Base-by-base conservation (phyloP, 2,329 filamentous ascomycete species). In the Botryosphaeria dothidea region DNA sequence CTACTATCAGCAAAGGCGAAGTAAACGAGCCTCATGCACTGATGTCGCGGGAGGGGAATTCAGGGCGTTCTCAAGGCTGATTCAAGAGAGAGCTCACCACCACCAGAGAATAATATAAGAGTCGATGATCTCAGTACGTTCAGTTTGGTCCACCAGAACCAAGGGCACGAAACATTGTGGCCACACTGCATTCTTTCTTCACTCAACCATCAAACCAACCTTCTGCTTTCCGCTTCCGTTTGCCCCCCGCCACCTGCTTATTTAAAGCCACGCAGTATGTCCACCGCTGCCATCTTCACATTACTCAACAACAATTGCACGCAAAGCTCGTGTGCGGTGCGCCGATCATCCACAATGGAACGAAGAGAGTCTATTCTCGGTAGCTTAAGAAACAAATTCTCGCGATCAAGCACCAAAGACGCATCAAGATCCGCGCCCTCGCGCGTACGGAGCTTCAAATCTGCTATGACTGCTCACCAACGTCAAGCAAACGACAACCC, bases 301-400 rank as follows among this genome's bases (percentile, higher is more conserved):
- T 19, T 61, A 8, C 31, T 61, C 41, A 46, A 49, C 57, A 41
- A 45, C 54, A 58, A 58, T 23, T 58, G 54, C 17, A 1, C 54
- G 54, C 54, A 58, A 58, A 45, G 13, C 8, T 15, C 54, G n/a
- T 23, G n/a, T 15, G 7, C 21, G 23, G 34, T 29, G 19, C 31
- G 31, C 46, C 60, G 46, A 45, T 52, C 60, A 21, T 38, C 45
- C 25, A 67, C 31, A 4, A 62, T 56, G 62, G 41, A 45, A 19
- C 52, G 52, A 23, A 51, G 45, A 52, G 57, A 64, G 38, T 65
- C 34, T 46, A 67, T 74, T 65, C 69, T 75, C 52, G 65, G 62
- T 49, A 67, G 67, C 38, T 29, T 76, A n/a, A 74, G 70, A 65
- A 71, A 71, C 58, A 71, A 68, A 62, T 68, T 75, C 34, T 64